Base-by-base conservation (phyloP, 2,329 filamentous ascomycete species). In the Trichoderma sp. region DNA sequence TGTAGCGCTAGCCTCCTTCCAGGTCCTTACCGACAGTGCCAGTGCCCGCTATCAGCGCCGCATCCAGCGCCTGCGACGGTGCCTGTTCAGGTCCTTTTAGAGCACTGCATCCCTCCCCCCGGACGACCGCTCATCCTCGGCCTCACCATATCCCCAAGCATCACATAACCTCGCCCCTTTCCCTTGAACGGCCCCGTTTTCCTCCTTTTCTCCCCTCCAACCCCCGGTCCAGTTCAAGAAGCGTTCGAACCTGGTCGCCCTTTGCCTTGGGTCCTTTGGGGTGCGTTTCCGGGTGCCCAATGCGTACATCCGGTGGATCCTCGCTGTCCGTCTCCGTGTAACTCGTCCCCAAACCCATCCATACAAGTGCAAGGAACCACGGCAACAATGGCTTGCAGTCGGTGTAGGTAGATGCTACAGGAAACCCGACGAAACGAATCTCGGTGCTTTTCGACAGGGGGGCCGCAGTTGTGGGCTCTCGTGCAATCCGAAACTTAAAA, bases 351-450 rank as follows among this genome's bases (percentile, higher is more conserved):
- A 56, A 74, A 74, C 72, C 64, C 74, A 71, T 63, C 73, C 66
- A 69, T 71, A 63, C 68, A 71, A 31, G 35, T 24, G 45, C 33
- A 41, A 75, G 74, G 69, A 72, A 75, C 69, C 67, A 75, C 67
- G 21, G 74, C 62, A 74, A 73, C 74, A 31, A 75, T 75, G 74
- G 74, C 74, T 59, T 75, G 74, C 74, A 75, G 74, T 75, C 74
- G 74, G 74, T 75, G 74, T 72, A 75, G 74, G 68, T 75, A 72
- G 62, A 72, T 64, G 29, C 50, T 53, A 60, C 59, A 33, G 59
- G 8, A 21, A 31, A n/a, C 27, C 41, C n/a, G 59, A 62, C 33
- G 71, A 65, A 67, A 74, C 71, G 71, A 67, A 71, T 68, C 56
- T 63, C 64, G 41, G 66, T 41, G 73, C 59, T 53, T 33, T 62